Base-by-base conservation (phyloP, 768 basidiomycete genomes). In the Xerocomus potaroensis region DNA sequence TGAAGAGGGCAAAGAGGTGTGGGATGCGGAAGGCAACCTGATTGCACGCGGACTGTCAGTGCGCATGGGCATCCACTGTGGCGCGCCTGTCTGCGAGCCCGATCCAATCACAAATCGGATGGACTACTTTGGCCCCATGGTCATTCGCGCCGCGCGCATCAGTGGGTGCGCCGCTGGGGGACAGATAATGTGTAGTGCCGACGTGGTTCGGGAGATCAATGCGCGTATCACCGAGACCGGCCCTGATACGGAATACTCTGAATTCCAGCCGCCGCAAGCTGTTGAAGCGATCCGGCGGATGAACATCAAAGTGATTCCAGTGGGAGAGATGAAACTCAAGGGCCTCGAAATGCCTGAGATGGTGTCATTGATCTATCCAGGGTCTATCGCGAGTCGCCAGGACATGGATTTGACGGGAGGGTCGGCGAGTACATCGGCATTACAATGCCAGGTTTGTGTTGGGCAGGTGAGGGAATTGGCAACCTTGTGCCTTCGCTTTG, bases 71-170 rank as follows among this genome's bases (percentile, higher is more conserved):
- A 87, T 99, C 33, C 96, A 99, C 64, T 92, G 87, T 56, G 96
- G 96, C 14, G 65, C 67, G 18, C 96, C 96, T 0, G 77, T 89
- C 23, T 96, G 92, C 61, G 94, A 96, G 60, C 77, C 81, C 3
- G 96, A 99, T 66, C 85, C 87, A 2, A 83, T 91, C 61, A 95
- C 92, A 4, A 73, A 83, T 49, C 86, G 96, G 36, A 98, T 99
- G 96, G 95, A 98, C 65, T 98, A 98, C 68, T 90, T 95, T 58
- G 94, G 94, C 0, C 85, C 92, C 1, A 91, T 96, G 81, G 91
- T 95, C 55, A 98, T 97, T 66, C 87, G 93, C 26, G 77, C 94
- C 0, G 83, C 95, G 5, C 79, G 95, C 32, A 89, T 99, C 58
- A 80, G 74, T 49, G 81, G 84, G 18, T 78, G 73, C 47, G 93